phyloP scores from a whole-genome alignment of 2,329 filamentous ascomycete species.

The Xylaria sp. region DNA sequence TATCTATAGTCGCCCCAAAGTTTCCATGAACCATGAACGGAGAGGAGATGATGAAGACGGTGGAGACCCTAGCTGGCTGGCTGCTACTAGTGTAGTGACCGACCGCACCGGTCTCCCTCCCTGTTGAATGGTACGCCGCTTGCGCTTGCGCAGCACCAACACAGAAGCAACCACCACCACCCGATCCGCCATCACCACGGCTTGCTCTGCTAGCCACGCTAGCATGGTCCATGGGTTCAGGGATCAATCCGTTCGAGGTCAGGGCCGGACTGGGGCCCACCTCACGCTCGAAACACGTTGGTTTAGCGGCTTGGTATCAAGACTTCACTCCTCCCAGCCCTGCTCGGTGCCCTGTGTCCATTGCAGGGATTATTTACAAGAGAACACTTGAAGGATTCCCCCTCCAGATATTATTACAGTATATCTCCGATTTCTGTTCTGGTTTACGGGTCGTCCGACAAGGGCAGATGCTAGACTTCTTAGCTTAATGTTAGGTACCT shows the following conservation, averaged over 20 bases:
- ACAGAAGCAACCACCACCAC: slow-evolving; percentile 39
- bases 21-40: slow-evolving; percentile 23
- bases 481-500: slow-evolving; percentile 35
- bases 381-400: slow-evolving; percentile 50
- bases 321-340: slow-evolving; percentile 50
- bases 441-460: slow-evolving; percentile 57
- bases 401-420: slow-evolving; percentile 56
- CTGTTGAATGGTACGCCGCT: slow-evolving; percentile 34
- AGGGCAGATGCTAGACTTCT: slow-evolving; percentile 35
- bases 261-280: slow-evolving; percentile 40
- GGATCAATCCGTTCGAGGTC: slow-evolving; percentile 43
- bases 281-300: slow-evolving; percentile 50
- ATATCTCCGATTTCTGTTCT: slow-evolving; percentile 63
- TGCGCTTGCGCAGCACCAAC: slow-evolving; percentile 33
- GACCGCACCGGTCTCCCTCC: slow-evolving; percentile 26
- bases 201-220: slow-evolving; percentile 40
- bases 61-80: slow-evolving; percentile 33
- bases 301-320: slow-evolving; percentile 49
- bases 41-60: slow-evolving; percentile 30
- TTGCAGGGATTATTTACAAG: slow-evolving; percentile 51
- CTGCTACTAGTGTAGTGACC: slow-evolving; percentile 34
- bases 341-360: slow-evolving; percentile 44
- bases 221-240: slow-evolving; percentile 48
- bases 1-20: slow-evolving; percentile 24
- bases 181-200: slow-evolving; percentile 48